These are phyloP conservation scores for Lepidium campestre DNA, from an alignment of 441 rosid species.

Conservation along the genomic window DNA sequence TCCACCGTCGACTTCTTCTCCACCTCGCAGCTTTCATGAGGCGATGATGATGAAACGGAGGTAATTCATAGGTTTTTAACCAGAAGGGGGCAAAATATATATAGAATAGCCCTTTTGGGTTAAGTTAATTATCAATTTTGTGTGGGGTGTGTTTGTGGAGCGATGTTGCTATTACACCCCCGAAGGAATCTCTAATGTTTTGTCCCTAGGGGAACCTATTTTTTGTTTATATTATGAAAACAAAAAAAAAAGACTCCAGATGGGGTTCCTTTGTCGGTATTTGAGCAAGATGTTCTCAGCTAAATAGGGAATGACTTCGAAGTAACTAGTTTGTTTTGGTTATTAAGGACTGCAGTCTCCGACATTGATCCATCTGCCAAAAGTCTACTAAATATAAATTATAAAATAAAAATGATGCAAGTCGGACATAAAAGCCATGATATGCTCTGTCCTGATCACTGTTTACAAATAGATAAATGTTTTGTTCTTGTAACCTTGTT, in stretches of 20 bases:
- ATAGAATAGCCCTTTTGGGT: background rate
- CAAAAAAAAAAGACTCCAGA: background rate
- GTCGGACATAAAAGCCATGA: background rate
- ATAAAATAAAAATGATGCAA: background rate
- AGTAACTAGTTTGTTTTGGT: background rate
- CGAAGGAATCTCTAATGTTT: conserved; percentile 3
- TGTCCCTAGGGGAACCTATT: background rate
- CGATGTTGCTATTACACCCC: background rate
- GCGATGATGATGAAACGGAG: conserved; percentile 27
- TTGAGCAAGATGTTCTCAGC: background rate
- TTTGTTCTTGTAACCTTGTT: background rate
- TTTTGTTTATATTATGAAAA: conserved; percentile 12
- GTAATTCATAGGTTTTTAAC: background rate
- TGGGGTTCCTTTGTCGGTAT: background rate
- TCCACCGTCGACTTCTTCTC: conserved; percentile 11
- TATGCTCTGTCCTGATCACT: too few relatives aligned
- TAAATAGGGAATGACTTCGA: background rate
- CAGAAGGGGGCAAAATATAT: conserved; percentile 3
- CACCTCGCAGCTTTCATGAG: conserved; percentile 31
- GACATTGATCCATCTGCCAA: background rate
- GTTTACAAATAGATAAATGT: background rate
- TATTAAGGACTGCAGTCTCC: background rate
- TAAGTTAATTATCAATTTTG: conserved; percentile 7
- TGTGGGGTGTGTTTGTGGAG: conserved; percentile 2
- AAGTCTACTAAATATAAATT: background rate